Evolutionary conservation across 2,329 filamentous ascomycete species (phyloP), one percentile per base, ranked within the genome.

Genomic region (Scortechinia acanthostroma): DNA sequence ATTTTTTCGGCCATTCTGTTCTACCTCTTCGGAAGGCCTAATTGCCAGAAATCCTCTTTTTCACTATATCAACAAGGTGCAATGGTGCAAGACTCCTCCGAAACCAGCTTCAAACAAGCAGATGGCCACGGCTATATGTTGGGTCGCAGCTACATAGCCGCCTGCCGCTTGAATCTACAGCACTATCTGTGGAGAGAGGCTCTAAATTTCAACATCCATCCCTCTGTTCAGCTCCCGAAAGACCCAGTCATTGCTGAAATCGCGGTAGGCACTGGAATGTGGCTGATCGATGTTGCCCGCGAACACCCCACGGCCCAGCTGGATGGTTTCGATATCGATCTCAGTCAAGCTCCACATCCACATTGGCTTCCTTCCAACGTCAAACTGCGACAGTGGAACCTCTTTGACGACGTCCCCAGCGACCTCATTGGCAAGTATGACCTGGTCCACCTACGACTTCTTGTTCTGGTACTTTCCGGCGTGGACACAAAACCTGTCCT

Each of bases 201-300:
- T 2, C 43, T 51, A 2, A 15, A 42, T 3, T 51, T 45, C 42
- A 44, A 22, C 21, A 42, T 50, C 15, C 48, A 50, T 28, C 48
- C 50, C 20, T 33, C 40, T 3, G 42, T 48, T 21, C 28, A 25
- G 5, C 14, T 45, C 22, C 21, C 30, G 13, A 40, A 4, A 16
- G 33, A 42, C 22, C 21, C 47, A 20, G 15, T 16, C 14, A 55
- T 59, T 30, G 55, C 50, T 22, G 57, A 60, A 28, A 44, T 60
- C 5, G 56, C 53, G n/a, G 50, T 50, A 13, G 57, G 56, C 15
- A 58, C 55, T 33, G 53, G 10, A 30, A 30, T 30, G 10, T 30
- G 25, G 25, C 25, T 30, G 25, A 10, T 30, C 25, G 25, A 30
- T 30, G 25, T 30, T n/a, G 10, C 25, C n/a, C 25, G 25, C 10